Conservation (phyloP, 192 early-diverging fungal genomes). For the Rhizophagus clarus region DNA sequence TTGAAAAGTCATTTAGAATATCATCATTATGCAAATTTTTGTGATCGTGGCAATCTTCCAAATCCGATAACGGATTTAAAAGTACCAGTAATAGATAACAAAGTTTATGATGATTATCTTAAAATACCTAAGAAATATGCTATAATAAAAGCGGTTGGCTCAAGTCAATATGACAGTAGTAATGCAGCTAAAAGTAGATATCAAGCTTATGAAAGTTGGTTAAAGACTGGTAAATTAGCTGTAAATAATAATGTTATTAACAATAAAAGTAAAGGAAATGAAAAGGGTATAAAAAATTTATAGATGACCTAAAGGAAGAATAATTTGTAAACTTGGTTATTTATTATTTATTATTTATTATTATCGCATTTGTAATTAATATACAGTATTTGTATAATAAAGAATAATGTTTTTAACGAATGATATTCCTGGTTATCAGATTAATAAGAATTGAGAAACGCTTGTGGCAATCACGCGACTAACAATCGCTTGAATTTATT, state of each 20-base stretch:
- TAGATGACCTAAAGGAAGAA: no score
- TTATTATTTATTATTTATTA: no score
- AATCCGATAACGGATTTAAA: constrained; percentile 37
- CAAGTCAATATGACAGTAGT: constrained; percentile 17
- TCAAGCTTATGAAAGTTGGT: constrained; percentile 31
- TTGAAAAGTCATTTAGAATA: constrained; percentile 40
- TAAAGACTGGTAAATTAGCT: constrained; percentile 28
- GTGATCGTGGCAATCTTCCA: constrained; percentile 33
- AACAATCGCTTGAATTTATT: no score
- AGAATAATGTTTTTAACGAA: no score
- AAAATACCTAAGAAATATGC: constrained; percentile 42
- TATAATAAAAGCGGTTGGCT: constrained; percentile 31
- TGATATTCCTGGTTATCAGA: no score
- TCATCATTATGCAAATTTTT: constrained; percentile 42
- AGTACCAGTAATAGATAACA: constrained; percentile 39
- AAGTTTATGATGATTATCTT: constrained; percentile 40
- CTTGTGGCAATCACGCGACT: no score
- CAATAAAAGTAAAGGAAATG: not conserved
- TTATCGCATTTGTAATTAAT: no score
- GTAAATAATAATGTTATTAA: constrained; percentile 9
- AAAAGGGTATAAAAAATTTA: no score
- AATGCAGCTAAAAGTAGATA: constrained; percentile 23
- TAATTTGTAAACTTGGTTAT: no score
- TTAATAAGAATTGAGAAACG: no score
- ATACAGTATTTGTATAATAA: no score